Evolutionary conservation across 2,329 filamentous ascomycete genomes (phyloP).

Genomic region (Colletotrichum musae): DNA sequence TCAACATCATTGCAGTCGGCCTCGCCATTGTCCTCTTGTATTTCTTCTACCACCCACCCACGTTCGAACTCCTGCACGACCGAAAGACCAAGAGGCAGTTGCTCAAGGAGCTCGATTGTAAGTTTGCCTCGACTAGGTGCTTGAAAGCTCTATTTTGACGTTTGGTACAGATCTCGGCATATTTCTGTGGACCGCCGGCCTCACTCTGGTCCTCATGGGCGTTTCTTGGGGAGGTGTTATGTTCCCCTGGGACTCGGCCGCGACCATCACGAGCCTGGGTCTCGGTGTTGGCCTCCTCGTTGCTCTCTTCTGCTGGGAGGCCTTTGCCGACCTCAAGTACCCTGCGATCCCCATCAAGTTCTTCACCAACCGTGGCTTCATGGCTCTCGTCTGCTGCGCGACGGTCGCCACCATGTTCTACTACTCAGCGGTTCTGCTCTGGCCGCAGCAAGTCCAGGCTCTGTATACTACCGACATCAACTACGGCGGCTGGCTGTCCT

Average conservation of each 20-base stretch:
- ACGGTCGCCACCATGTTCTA: constrained; percentile 54
- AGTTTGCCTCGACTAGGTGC: background rate
- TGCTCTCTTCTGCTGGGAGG: constrained; percentile 54
- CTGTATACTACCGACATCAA: constrained; percentile 53
- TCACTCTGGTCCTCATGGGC: constrained; percentile 62
- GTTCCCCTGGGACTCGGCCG: constrained; percentile 59
- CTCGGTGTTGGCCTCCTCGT: constrained; percentile 52
- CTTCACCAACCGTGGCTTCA: constrained; percentile 54
- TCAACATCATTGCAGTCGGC: constrained; percentile 55
- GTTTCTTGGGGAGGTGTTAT: constrained; percentile 60
- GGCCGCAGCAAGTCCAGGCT: constrained; percentile 53
- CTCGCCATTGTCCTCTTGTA: constrained; percentile 53
- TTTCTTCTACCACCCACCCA: constrained; percentile 58
- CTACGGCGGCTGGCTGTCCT: constrained; percentile 55
- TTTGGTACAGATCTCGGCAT: constrained; percentile 53
- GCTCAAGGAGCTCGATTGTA: constrained; percentile 55
- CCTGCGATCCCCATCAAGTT: constrained; percentile 54
- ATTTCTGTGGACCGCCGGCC: constrained; percentile 60
- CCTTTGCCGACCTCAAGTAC: constrained; percentile 52
- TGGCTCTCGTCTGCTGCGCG: constrained; percentile 52
- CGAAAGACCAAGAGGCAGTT: constrained; percentile 53
- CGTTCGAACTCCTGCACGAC: constrained; percentile 56
- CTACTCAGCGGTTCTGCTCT: constrained; percentile 51
- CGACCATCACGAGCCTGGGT: constrained; percentile 55
- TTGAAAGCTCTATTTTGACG: background rate